Conservation (phyloP, 768 basidiomycete species). For the Cystoderma amianthinum region DNA sequence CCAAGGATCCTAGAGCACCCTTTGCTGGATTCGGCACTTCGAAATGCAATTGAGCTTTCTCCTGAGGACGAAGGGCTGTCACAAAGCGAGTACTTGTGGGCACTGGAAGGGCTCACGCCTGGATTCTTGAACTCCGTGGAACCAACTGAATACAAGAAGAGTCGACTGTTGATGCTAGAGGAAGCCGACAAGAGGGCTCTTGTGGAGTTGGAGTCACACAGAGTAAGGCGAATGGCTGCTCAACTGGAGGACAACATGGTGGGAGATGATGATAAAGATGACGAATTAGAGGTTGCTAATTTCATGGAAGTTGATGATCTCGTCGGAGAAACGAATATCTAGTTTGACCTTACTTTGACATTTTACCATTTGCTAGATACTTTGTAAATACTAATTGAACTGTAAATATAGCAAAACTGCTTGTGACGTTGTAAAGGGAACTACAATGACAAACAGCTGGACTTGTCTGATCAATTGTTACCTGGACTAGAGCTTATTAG, state of each 20-base stretch:
- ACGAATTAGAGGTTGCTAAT: slow-evolving; percentile 5
- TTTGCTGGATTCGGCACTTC: slow-evolving; percentile 35
- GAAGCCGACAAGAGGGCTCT: slow-evolving; percentile 51
- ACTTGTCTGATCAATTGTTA: not conserved
- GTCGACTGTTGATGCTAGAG: slow-evolving; percentile 49
- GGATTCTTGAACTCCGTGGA: slow-evolving; percentile 68
- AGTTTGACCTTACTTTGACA: no score
- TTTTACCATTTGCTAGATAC: no score
- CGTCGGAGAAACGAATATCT: not conserved
- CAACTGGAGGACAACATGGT: slow-evolving; percentile 15
- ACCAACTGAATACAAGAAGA: slow-evolving; percentile 48
- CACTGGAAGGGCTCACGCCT: slow-evolving; percentile 63
- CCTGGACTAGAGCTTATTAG: slow-evolving; percentile 9
- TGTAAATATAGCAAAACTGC: not conserved
- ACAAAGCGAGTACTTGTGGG: slow-evolving; percentile 51
- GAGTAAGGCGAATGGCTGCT: slow-evolving; percentile 18
- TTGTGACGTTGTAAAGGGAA: not conserved
- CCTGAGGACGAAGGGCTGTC: slow-evolving; percentile 27
- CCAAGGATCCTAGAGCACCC: slow-evolving; percentile 65
- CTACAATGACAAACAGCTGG: slow-evolving; percentile 1
- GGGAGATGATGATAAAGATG: slow-evolving; percentile 11
- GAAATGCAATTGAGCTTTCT: slow-evolving; percentile 26
- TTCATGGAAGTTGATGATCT: slow-evolving; percentile 12
- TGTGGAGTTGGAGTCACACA: slow-evolving; percentile 30
- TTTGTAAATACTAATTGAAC: no score